Evolutionary conservation across 1,284 basidiomycete genomes (phyloP).

Genomic region (Sporisorium iseilematis-ciliati): DNA sequence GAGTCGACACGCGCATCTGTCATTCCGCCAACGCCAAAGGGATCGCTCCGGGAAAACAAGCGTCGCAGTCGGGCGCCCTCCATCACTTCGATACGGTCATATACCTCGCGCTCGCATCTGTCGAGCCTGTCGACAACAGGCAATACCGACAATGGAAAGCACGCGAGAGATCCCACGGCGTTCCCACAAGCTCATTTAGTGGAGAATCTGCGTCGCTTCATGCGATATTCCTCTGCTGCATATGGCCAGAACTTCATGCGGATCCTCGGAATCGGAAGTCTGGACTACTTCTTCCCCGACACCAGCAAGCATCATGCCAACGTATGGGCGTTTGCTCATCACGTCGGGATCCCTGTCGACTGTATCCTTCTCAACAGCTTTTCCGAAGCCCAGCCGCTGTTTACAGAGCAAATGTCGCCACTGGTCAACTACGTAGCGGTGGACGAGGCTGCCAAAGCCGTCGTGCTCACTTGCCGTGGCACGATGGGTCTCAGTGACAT

Average conservation of each 20-base stretch:
- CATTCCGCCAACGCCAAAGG: conserved; percentile 25
- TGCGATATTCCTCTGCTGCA: conserved; percentile 70
- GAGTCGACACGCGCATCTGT: conserved; percentile 7
- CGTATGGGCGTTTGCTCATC: conserved; percentile 70
- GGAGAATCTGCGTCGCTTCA: conserved; percentile 72
- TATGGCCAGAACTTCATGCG: conserved; percentile 71
- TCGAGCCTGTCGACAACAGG: conserved; percentile 34
- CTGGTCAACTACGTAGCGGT: conserved; percentile 72
- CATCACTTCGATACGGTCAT: conserved; percentile 56
- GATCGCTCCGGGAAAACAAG: conserved; percentile 33
- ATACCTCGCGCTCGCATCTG: conserved; percentile 50
- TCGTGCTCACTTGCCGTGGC: conserved; percentile 73
- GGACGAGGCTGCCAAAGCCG: conserved; percentile 71
- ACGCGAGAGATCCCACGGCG: conserved; percentile 22
- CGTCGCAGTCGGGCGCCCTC: conserved; percentile 53
- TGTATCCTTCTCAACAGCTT: conserved; percentile 72
- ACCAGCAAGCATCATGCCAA: conserved; percentile 72
- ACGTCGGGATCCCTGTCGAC: conserved; percentile 73
- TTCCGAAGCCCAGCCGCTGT: conserved; percentile 65
- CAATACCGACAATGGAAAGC: conserved; percentile 29
- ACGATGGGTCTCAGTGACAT: conserved; percentile 73
- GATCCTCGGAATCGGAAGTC: conserved; percentile 72
- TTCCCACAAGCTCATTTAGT: conserved; percentile 72
- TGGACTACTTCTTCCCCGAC: conserved; percentile 72
- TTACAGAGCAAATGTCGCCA: conserved; percentile 69